Evolutionary conservation across 139 green algal species (phyloP).

Genomic region (Tetraselmis chui): DNA sequence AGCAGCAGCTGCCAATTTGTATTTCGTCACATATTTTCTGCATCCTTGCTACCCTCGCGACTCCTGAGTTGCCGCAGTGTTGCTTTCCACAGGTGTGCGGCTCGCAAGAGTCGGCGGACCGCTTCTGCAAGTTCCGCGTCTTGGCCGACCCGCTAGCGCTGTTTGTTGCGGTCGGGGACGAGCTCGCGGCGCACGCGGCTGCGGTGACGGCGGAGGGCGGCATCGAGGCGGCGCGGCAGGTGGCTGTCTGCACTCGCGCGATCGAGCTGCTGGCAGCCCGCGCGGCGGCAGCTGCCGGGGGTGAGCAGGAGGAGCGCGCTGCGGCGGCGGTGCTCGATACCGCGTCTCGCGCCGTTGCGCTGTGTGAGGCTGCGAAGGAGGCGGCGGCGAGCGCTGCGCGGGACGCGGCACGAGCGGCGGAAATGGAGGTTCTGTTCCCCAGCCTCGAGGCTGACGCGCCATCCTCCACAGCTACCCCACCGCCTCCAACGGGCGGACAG

Average conservation of each 20-base stretch:
- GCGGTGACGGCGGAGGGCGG: constrained; percentile 39
- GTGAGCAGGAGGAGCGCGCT: constrained; percentile 16
- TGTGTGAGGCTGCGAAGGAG: not conserved
- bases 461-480: constrained; percentile 27
- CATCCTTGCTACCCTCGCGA: too few relatives aligned
- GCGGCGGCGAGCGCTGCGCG: not conserved
- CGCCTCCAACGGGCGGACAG: constrained; percentile 1
- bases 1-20: too few relatives aligned
- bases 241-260: constrained; percentile 51
- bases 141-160: constrained; percentile 36
- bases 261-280: constrained; percentile 58
- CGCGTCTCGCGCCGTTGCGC: not conserved
- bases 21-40: too few relatives aligned
- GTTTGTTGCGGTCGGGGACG: constrained; percentile 37
- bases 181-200: constrained; percentile 48
- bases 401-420: not conserved
- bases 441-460: not conserved
- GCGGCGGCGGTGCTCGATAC: not conserved
- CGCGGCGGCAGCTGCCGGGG: constrained; percentile 40
- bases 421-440: not conserved
- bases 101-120: constrained; percentile 34
- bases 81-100: too few relatives aligned
- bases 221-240: constrained; percentile 42
- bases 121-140: constrained; percentile 69
- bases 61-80: too few relatives aligned